These are phyloP conservation scores for Zygoascus biomembranicola DNA, from an alignment of 805 yeast genomes.

Conservation along the genomic window DNA sequence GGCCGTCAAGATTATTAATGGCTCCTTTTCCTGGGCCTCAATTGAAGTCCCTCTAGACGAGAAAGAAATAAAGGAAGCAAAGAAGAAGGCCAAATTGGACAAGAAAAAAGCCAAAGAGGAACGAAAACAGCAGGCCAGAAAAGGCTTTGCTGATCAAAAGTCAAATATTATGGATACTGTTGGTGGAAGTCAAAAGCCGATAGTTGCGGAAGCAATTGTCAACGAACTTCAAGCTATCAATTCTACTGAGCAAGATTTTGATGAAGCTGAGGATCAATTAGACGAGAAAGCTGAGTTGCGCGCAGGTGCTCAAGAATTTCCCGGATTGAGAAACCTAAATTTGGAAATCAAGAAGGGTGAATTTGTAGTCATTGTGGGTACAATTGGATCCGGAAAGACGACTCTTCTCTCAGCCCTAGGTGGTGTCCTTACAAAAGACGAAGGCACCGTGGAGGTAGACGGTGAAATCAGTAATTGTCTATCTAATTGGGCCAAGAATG, in stretches of 20 bases:
- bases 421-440: slow-evolving; percentile 50
- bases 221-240: slow-evolving; percentile 33
- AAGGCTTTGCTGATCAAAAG: slow-evolving; percentile 14
- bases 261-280: slow-evolving; percentile 25
- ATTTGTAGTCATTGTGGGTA: slow-evolving; percentile 58
- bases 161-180: neutral
- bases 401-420: slow-evolving; percentile 56
- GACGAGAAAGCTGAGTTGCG: slow-evolving; percentile 7
- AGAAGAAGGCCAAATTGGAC: slow-evolving; percentile 1
- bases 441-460: slow-evolving; percentile 40
- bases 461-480: slow-evolving; percentile 48
- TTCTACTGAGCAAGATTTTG: slow-evolving; percentile 34
- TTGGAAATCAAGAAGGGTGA: slow-evolving; percentile 49
- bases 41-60: slow-evolving; percentile 10
- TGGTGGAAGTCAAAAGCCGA: neutral
- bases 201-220: slow-evolving; percentile 19
- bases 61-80: slow-evolving; percentile 8
- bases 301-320: slow-evolving; percentile 26
- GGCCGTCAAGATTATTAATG: slow-evolving; percentile 45
- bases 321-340: slow-evolving; percentile 32
- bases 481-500: slow-evolving; percentile 66
- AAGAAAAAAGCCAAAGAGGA: neutral
- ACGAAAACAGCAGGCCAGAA: slow-evolving; percentile 21
- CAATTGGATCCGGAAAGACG: slow-evolving; percentile 66
- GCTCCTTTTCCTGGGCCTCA: slow-evolving; percentile 61